A percentile compares a stretch with the other conserved stretches of the same genome.
Evolutionary conservation across 2,329 filamentous ascomycete species (phyloP).

Genomic region (Aspergillus pseudotamarii): DNA sequence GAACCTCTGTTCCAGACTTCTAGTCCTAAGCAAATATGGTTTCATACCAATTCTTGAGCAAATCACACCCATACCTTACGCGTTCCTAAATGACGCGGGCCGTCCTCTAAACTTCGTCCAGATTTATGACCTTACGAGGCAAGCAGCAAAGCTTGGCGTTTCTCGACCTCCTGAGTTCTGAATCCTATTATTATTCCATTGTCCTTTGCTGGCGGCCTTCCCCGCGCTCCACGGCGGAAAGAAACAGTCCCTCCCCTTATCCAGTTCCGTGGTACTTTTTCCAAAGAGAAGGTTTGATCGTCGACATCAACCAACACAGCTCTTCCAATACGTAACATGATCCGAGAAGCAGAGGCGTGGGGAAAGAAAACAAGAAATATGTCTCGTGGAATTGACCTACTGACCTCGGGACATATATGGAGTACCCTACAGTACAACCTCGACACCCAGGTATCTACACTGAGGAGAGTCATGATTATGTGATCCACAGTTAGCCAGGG

Average conservation of each 20-base stretch:
- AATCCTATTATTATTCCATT: not conserved
- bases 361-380: not conserved
- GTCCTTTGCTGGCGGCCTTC: slow-evolving; percentile 7
- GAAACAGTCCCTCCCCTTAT: slow-evolving; percentile 45
- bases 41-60: not conserved
- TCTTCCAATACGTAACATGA: not conserved
- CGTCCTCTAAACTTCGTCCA: not conserved
- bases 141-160: slow-evolving; percentile 2
- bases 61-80: not conserved
- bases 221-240: slow-evolving; percentile 17
- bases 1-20: not conserved
- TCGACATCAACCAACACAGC: not conserved
- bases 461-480: not conserved
- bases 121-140: not conserved
- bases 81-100: slow-evolving; percentile 1
- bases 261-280: not conserved
- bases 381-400: not conserved
- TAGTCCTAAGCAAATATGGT: not conserved
- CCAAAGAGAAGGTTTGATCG: not conserved
- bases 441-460: not conserved
- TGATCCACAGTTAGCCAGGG: not conserved
- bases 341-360: too few species aligned
- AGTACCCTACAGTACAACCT: not conserved
- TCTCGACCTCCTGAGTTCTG: not conserved
- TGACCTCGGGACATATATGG: not conserved